Percentiles rank a stretch among this genome's conserved stretches.
These are phyloP conservation scores for Evansstolkia leycettana DNA, from an alignment of 495 filamentous ascomycete species.

Conservation along the genomic window DNA sequence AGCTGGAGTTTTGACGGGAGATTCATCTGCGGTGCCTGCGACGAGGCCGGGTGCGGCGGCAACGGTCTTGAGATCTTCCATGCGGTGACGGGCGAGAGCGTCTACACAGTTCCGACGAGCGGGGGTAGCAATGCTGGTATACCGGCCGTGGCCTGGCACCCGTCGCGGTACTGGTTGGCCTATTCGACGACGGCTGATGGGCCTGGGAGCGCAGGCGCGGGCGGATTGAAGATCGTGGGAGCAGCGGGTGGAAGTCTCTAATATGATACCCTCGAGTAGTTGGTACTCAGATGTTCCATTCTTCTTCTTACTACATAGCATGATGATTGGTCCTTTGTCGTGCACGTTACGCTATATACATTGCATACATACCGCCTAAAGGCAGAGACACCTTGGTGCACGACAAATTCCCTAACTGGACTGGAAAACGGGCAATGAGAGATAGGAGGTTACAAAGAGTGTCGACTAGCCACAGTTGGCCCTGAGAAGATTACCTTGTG, in stretches of 20 bases:
- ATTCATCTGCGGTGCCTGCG: constrained; percentile 73
- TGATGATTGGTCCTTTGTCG: too few relatives aligned
- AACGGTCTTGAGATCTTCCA: constrained; percentile 64
- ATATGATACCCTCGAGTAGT: too few relatives aligned
- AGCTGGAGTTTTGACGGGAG: constrained; percentile 88
- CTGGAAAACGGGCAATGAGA: too few relatives aligned
- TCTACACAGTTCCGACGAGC: constrained; percentile 64
- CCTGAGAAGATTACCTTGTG: too few relatives aligned
- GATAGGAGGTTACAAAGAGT: too few relatives aligned
- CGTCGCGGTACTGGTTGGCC: constrained; percentile 75
- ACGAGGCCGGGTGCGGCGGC: constrained; percentile 44
- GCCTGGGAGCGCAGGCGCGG: constrained; percentile 55
- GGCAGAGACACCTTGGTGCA: too few relatives aligned
- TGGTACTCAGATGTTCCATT: too few relatives aligned
- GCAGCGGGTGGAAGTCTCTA: constrained; percentile 29
- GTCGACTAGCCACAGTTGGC: too few relatives aligned
- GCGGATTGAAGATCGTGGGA: constrained; percentile 74
- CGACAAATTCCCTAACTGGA: too few relatives aligned
- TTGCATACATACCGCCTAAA: too few relatives aligned
- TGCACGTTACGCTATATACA: too few relatives aligned
- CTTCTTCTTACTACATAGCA: too few relatives aligned
- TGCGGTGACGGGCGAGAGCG: constrained; percentile 75
- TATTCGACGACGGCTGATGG: constrained; percentile 75
- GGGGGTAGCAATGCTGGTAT: constrained; percentile 33
- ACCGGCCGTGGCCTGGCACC: constrained; percentile 79